Percentiles rank a stretch among this genome's conserved stretches.
Conservation (phyloP, 2,329 filamentous ascomycete genomes). For the Trichoderma semiorbis region DNA sequence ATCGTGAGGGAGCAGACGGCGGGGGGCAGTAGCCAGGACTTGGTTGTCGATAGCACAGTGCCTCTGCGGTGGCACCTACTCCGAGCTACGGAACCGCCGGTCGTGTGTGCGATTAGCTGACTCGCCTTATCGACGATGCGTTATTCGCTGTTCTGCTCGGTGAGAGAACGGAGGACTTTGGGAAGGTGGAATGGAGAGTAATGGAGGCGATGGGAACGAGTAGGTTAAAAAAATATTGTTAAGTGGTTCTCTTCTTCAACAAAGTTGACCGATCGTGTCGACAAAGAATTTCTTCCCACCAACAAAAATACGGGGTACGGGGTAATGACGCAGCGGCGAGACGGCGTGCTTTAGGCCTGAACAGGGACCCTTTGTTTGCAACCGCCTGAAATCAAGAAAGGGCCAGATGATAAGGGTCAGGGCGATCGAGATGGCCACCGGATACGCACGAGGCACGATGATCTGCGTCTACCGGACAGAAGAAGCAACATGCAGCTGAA, state of each 20-base stretch:
- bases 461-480: background rate
- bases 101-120: slow-evolving; percentile 3
- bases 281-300: background rate
- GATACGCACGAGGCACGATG: background rate
- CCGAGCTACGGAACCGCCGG: slow-evolving; percentile 1
- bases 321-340: slow-evolving; percentile 5
- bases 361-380: background rate
- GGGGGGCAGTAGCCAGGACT: background rate
- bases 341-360: background rate
- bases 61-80: slow-evolving; percentile 8
- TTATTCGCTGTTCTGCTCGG: background rate
- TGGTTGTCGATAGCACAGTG: background rate
- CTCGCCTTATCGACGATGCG: slow-evolving; percentile 5
- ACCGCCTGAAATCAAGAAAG: background rate
- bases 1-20: background rate
- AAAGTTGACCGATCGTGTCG: background rate
- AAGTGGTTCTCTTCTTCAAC: background rate
- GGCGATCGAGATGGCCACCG: background rate
- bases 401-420: background rate
- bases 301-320: background rate
- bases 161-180: background rate
- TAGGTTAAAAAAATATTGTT: background rate
- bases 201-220: background rate
- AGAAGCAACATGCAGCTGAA: background rate
- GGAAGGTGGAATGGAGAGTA: background rate